Evolutionary conservation across 345 rosid species (phyloP).

Genomic region (sweet orange (Citrus sinensis)): DNA sequence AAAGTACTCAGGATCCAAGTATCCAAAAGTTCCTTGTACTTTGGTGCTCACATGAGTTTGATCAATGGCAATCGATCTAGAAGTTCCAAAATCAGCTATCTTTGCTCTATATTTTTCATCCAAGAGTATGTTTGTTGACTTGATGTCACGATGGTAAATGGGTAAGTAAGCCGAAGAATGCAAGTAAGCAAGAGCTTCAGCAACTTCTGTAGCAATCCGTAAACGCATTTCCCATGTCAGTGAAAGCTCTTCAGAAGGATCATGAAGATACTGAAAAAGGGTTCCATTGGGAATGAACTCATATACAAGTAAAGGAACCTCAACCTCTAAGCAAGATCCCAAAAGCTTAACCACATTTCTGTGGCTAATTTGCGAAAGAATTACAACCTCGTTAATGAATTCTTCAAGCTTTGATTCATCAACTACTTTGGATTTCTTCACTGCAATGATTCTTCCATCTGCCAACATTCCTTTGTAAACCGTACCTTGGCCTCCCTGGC

Average conservation of each 20-base stretch:
- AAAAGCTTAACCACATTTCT: constrained; percentile 6
- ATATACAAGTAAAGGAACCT: background rate
- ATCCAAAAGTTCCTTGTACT: constrained; percentile 2
- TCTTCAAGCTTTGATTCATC: background rate
- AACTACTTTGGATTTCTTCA: background rate
- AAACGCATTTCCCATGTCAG: background rate
- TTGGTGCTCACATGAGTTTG: constrained; percentile 3
- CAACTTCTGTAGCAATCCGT: constrained; percentile 1
- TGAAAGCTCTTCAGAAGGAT: background rate
- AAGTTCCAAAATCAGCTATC: background rate
- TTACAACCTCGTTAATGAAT: background rate
- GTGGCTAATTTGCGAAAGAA: background rate
- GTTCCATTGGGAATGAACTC: constrained; percentile 11
- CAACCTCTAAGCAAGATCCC: background rate
- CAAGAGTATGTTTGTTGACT: constrained; percentile 1
- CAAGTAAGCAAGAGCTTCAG: background rate
- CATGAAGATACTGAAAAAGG: background rate
- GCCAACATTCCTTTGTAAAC: background rate
- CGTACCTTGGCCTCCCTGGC: background rate
- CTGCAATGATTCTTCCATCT: background rate
- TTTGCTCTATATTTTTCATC: constrained; percentile 5
- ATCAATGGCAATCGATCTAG: background rate
- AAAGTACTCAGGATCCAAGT: background rate
- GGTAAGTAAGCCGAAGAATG: background rate
- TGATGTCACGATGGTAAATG: background rate